A percentile compares a stretch with the other conserved stretches of the same genome.
These are phyloP conservation scores for Paraphoma chrysanthemicola DNA, from an alignment of 2,329 filamentous ascomycete species.

Conservation along the genomic window DNA sequence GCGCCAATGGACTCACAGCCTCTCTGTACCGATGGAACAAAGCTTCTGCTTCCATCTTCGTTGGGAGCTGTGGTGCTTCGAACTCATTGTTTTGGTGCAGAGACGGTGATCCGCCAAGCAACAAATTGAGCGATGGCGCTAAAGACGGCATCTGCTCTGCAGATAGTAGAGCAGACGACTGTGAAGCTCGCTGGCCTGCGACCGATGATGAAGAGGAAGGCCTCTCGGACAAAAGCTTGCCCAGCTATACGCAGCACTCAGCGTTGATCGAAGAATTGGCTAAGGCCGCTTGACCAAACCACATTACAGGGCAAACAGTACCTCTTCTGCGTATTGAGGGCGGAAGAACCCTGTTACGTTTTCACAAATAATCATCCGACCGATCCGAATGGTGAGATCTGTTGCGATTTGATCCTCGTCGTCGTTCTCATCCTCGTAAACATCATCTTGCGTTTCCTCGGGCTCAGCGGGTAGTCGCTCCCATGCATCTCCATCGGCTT, in stretches of 20 bases:
- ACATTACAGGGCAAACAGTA: conserved; percentile 31
- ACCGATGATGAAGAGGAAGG: conserved; percentile 40
- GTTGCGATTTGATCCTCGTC: conserved; percentile 48
- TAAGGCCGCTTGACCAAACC: conserved; percentile 5
- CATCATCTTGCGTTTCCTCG: conserved; percentile 47
- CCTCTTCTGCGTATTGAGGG: conserved; percentile 50
- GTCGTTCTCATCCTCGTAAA: conserved; percentile 48
- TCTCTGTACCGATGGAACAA: conserved; percentile 44
- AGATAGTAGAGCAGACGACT: conserved; percentile 43
- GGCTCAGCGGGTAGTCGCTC: conserved; percentile 45
- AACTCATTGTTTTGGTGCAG: conserved; percentile 36
- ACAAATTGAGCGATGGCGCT: conserved; percentile 43
- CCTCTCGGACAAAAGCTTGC: conserved; percentile 47
- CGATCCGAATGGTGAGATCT: conserved; percentile 47
- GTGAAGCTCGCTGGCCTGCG: conserved; percentile 43
- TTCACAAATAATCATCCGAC: conserved; percentile 50
- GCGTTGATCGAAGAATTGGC: conserved; percentile 18
- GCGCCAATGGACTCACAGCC: conserved; percentile 47
- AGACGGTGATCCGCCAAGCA: conserved; percentile 41
- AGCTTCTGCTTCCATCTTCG: conserved; percentile 44
- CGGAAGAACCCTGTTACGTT: conserved; percentile 49
- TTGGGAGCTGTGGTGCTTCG: conserved; percentile 41
- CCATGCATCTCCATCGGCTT: conserved; percentile 46
- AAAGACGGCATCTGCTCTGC: conserved; percentile 48
- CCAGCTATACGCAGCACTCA: conserved; percentile 42